These are phyloP conservation scores for Globisporangium spinosum DNA, from an alignment of 352 stramenopile species.

Conservation along the genomic window DNA sequence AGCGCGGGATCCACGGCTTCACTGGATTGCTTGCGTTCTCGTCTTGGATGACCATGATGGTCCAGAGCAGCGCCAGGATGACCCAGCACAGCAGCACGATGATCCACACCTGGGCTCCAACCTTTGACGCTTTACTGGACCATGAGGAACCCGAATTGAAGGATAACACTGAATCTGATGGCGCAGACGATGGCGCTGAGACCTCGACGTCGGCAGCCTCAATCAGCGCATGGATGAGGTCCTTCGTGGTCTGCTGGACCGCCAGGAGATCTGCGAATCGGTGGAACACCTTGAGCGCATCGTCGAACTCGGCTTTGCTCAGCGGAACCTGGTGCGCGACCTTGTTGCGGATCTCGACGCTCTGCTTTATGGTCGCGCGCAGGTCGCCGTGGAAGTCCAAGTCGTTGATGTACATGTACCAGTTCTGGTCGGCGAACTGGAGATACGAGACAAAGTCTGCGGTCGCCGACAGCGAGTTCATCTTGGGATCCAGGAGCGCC, in stretches of 20 bases:
- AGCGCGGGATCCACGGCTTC: slow-evolving; percentile 9
- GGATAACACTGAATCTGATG: neutral
- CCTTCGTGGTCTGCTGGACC: slow-evolving; percentile 11
- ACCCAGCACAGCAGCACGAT: slow-evolving; percentile 13
- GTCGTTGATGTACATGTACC: slow-evolving; percentile 12
- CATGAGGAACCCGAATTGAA: neutral
- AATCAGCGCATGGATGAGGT: slow-evolving; percentile 8
- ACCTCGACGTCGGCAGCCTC: slow-evolving; percentile 10
- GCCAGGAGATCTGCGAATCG: slow-evolving; percentile 10
- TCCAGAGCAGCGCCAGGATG: slow-evolving; percentile 10
- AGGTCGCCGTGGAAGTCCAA: slow-evolving; percentile 14
- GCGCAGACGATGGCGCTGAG: neutral
- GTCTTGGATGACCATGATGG: slow-evolving; percentile 12
- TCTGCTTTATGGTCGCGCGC: slow-evolving; percentile 8
- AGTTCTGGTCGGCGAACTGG: slow-evolving; percentile 10
- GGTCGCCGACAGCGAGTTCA: slow-evolving; percentile 1
- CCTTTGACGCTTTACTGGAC: neutral
- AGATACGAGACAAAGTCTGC: slow-evolving; percentile 12
- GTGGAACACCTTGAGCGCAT: slow-evolving; percentile 7
- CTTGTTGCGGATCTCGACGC: slow-evolving; percentile 12
- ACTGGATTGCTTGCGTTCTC: slow-evolving; percentile 1
- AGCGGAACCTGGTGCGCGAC: slow-evolving; percentile 5
- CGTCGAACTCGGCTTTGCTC: slow-evolving; percentile 2
- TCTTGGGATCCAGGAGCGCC: slow-evolving; percentile 8
- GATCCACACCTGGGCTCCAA: slow-evolving; percentile 8